Evolutionary conservation across 371 early-diverging fungal genomes (phyloP), one percentile per base, ranked within the genome.

Genomic region (Mortierella sp.): DNA sequence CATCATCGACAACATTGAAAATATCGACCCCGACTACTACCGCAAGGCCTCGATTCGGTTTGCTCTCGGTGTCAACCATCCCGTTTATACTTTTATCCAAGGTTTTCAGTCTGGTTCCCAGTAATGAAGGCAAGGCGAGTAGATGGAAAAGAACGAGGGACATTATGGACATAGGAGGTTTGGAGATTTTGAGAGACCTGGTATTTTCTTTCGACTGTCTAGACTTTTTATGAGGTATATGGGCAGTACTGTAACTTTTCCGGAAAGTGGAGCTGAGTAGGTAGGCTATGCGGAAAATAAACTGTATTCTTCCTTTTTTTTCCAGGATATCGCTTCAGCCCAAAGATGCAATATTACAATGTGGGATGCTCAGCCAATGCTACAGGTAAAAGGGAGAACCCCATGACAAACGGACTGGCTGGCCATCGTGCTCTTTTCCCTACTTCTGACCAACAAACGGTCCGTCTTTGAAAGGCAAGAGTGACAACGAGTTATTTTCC

Each of bases 1-100:
- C 6, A 90, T 97, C 43, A 94, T 96, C 72, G 91, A 94, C 79
- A 94, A 94, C 83, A 89, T 95, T 63, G 90, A 89, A 70, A 82
- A 85, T 63, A 89, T 94, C 77, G 80, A 88, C 32, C 74, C 80
- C 0, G 88, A 89, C 54, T 93, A 93, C 77, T 94, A 93, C 84
- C 88, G 89, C 75, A 87, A 81, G 71, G 86, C 83, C 1, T 89
- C 90, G 5, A 70, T 94, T 2, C 86, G 90, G 12, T 93, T 88
- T 80, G 83, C 86, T 10, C 78, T 94, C 16, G 92, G 92, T 6
- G 89, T 89, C 29, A 89, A 89, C 71, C 89, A 91, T 51, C 83
- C 84, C 10, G 83, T 92, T 35, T 92, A 88, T 75, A 68, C 43
- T 16, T 46, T 81, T 41, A 76, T 88, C 35, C 74, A 73, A 48